A percentile compares a stretch with the other conserved stretches of the same genome.
Conservation (phyloP, 352 stramenopile genomes). For the Phytophthora lateralis region DNA sequence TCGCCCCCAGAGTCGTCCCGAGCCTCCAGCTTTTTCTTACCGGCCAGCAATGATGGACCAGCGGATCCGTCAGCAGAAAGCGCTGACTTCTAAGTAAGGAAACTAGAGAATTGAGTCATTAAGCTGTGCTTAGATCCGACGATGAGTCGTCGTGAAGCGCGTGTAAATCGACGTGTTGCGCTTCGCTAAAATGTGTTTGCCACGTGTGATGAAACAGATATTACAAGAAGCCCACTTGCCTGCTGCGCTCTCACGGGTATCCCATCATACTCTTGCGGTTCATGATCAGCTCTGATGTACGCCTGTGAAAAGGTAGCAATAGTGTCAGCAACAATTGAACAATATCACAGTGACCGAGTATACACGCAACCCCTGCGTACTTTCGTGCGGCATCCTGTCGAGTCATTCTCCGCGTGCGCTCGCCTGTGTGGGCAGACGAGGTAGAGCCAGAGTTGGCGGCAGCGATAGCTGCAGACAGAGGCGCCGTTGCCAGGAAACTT, state of each 20-base stretch:
- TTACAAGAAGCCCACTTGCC: conserved; percentile 3
- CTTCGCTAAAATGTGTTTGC: conserved; percentile 11
- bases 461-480: conserved; percentile 47
- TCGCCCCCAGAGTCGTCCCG: conserved; percentile 29
- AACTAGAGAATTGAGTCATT: conserved; percentile 3
- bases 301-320: conserved; percentile 39
- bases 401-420: conserved; percentile 65
- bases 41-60: conserved; percentile 39
- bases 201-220: conserved; percentile 13
- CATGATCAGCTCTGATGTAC: conserved; percentile 88
- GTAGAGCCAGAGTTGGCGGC: conserved; percentile 34
- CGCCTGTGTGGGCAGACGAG: conserved; percentile 24
- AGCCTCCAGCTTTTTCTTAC: conserved; percentile 65
- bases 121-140: conserved; percentile 1
- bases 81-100: conserved; percentile 64
- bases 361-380: conserved; percentile 41
- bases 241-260: conserved; percentile 15
- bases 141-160: conserved; percentile 5
- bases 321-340: conserved; percentile 5
- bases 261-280: conserved; percentile 73
- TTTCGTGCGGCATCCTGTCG: conserved; percentile 78
- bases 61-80: conserved; percentile 54
- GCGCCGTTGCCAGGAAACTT: conserved; percentile 77
- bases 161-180: conserved; percentile 36
- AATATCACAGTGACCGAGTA: background rate